These are phyloP conservation scores for Cenococcum geophilum DNA, from an alignment of 495 filamentous ascomycete species.

Conservation along the genomic window DNA sequence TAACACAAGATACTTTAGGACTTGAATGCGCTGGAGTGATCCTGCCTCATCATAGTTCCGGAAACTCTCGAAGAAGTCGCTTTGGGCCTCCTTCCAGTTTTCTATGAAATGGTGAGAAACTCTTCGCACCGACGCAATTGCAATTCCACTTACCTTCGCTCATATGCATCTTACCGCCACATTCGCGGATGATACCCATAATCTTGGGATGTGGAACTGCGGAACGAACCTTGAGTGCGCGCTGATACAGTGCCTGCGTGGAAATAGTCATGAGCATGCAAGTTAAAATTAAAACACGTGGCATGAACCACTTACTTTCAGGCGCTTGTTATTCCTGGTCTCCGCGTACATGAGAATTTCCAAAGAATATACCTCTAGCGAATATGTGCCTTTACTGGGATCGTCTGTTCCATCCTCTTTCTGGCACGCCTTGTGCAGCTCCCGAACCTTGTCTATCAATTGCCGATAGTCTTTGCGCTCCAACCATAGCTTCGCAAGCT, in stretches of 20 bases:
- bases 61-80: conserved; percentile 97
- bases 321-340: conserved; percentile 91
- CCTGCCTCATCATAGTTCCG: conserved; percentile 98
- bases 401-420: conserved; percentile 86
- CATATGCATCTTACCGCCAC: conserved; percentile 99
- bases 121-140: background rate
- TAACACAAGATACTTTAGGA: conserved; percentile 93
- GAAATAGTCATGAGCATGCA: conserved; percentile 25
- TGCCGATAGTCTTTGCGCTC: conserved; percentile 82
- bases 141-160: conserved; percentile 55
- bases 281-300: conserved; percentile 2
- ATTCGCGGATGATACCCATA: conserved; percentile 98
- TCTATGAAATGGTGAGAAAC: conserved; percentile 45
- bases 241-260: conserved; percentile 67
- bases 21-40: conserved; percentile 90
- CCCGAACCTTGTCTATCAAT: conserved; percentile 75
- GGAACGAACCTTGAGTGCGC: conserved; percentile 81
- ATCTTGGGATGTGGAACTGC: conserved; percentile 97
- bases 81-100: conserved; percentile 96
- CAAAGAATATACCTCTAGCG: conserved; percentile 89
- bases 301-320: conserved; percentile 54
- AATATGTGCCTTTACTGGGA: conserved; percentile 91
- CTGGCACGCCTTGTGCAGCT: conserved; percentile 86
- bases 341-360: conserved; percentile 99
- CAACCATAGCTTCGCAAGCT: conserved; percentile 83